Evolutionary conservation across 352 stramenopile genomes (phyloP).

Genomic region (Phytophthora citrophthora): DNA sequence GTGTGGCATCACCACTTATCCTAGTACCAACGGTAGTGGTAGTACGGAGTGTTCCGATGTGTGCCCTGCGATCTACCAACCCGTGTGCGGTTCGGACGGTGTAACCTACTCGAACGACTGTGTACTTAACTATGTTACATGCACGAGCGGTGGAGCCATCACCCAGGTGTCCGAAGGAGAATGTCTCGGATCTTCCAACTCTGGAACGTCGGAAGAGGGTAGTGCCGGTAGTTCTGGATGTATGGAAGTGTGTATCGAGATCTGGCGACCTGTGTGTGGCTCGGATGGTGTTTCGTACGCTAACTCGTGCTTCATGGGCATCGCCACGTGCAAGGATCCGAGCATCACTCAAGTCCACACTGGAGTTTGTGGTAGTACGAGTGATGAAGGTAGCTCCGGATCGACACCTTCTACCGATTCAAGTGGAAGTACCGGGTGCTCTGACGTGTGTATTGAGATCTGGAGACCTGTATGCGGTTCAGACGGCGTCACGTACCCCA

Average conservation of each 20-base stretch:
- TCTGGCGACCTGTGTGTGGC: conserved; percentile 11
- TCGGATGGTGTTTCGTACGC: conserved; percentile 11
- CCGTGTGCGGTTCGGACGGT: conserved; percentile 62
- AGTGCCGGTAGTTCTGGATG: neutral
- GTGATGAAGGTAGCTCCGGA: conserved; percentile 9
- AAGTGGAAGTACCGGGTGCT: conserved; percentile 22
- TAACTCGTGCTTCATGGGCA: conserved; percentile 20
- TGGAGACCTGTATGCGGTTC: conserved; percentile 35
- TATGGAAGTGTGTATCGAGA: conserved; percentile 11
- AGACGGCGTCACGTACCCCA: conserved; percentile 38
- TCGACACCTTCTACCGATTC: neutral
- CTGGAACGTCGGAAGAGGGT: neutral
- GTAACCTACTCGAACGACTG: conserved; percentile 63
- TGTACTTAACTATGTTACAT: conserved; percentile 33
- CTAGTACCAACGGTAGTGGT: conserved; percentile 2
- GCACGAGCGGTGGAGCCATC: conserved; percentile 27
- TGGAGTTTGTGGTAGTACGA: conserved; percentile 33
- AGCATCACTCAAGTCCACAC: conserved; percentile 35
- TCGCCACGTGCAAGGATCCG: conserved; percentile 37
- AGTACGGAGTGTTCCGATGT: conserved; percentile 10
- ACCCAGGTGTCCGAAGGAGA: conserved; percentile 24
- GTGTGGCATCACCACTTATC: neutral
- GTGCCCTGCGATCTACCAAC: conserved; percentile 42
- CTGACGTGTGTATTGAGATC: conserved; percentile 26
- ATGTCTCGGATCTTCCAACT: conserved; percentile 12